phyloP scores from a whole-genome alignment of 192 early-diverging fungal genomes.

The Backusella tarrabulga region DNA sequence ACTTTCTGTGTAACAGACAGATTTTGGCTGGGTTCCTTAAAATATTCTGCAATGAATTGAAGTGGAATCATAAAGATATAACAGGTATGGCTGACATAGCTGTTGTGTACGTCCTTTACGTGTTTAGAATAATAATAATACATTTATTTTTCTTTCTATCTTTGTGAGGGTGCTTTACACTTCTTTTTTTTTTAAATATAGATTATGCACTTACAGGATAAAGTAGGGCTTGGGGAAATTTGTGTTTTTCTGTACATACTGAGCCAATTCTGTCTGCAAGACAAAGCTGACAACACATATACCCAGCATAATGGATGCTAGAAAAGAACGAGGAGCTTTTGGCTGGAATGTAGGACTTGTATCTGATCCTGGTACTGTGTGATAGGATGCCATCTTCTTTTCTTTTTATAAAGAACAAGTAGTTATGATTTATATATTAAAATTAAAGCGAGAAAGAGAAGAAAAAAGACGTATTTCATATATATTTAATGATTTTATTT shows the following conservation, averaged over 20 bases:
- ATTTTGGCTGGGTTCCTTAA: not conserved
- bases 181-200: conserved; percentile 22
- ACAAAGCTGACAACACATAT: conserved; percentile 52
- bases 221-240: conserved; percentile 63
- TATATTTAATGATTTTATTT: not conserved
- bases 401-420: not conserved
- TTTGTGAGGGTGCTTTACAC: not conserved
- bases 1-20: not conserved
- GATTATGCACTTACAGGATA: conserved; percentile 46
- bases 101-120: conserved; percentile 9
- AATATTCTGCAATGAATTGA: conserved; percentile 30
- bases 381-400: conserved; percentile 11
- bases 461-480: not conserved
- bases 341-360: not conserved
- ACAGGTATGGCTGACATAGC: conserved; percentile 42
- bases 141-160: conserved; percentile 16
- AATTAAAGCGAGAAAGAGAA: not conserved
- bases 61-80: conserved; percentile 41
- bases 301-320: conserved; percentile 39
- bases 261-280: conserved; percentile 56
- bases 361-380: conserved; percentile 9
- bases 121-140: conserved; percentile 23
- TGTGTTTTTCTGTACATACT: conserved; percentile 54
- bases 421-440: not conserved
- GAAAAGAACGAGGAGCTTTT: conserved; percentile 13